Base-by-base conservation (phyloP, 805 yeast genomes). In the Kluyveromyces wickerhamii region DNA sequence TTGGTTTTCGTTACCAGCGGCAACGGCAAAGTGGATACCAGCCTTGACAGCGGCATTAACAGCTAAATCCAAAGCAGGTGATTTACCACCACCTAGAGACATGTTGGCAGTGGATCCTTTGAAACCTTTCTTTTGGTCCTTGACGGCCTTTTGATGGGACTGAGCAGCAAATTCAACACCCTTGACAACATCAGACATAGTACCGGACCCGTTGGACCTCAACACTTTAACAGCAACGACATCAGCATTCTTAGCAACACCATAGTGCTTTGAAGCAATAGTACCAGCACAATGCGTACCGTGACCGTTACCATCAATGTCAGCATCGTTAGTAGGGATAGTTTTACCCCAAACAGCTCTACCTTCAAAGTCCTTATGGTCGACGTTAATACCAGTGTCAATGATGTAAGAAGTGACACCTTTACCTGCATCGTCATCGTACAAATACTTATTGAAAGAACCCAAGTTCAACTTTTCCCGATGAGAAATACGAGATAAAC, bases 221-320 rank as follows among this genome's bases (percentile, higher is more conserved):
- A 85, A 69, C 7, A 85, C 95, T 58, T 85, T 84, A 40, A 85
- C 83, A 20, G 94, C 94, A 48, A 81, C 86, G 36, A 85, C 59
- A 14, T 77, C 67, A 7, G 88, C 92, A 34, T 73, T 67, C 62
- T 86, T 85, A 37, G 95, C 88, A 36, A 85, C 84, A 64, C 95
- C 95, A 45, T 79, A 84, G 34, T 74, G 65, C 41, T 67, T 67
- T 15, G 92, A 81, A 33, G 79, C 95, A 50, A 88, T 84, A 22
- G 94, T 86, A 62, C 95, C 96, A n/a, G 96, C 95, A 65, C 94
- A 85, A 54, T 87, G 96, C 29, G 95, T 85, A 52, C 96, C 96
- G 62, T 87, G 96, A 34, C 96, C 96, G 51, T 84, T 82, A 35
- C 86, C 92, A 57, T 88, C 95, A 28, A 67, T 51, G 46, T 79